A percentile compares a stretch with the other conserved stretches of the same genome.
Conservation (phyloP, 306 rosid genomes). For the Gynostemma pentaphyllum region DNA sequence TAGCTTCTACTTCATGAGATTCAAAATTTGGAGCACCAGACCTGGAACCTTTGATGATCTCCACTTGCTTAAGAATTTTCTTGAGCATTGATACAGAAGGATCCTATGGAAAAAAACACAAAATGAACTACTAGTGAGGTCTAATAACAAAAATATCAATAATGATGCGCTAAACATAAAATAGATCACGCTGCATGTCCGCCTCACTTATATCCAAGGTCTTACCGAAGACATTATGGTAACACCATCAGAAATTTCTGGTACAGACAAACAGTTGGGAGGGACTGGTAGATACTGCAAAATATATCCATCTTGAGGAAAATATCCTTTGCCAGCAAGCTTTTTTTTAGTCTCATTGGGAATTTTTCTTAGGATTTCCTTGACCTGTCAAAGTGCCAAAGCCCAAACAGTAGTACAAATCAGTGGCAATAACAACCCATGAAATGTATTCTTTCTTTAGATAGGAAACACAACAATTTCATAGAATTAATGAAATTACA, state of each 20-base stretch:
- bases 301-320: slow-evolving; percentile 85
- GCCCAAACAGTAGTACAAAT: slow-evolving; percentile 9
- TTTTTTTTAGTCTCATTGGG: slow-evolving; percentile 55
- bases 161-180: neutral
- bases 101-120: slow-evolving; percentile 43
- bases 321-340: slow-evolving; percentile 63
- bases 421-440: neutral
- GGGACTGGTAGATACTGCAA: slow-evolving; percentile 72
- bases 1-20: slow-evolving; percentile 70
- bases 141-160: neutral
- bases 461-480: too few species aligned
- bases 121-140: neutral
- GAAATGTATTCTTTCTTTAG: neutral
- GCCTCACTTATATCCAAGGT: slow-evolving; percentile 10
- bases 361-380: slow-evolving; percentile 62
- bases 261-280: slow-evolving; percentile 87
- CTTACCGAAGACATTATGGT: slow-evolving; percentile 77
- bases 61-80: slow-evolving; percentile 64
- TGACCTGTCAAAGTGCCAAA: slow-evolving; percentile 32
- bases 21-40: slow-evolving; percentile 80
- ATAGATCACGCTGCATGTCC: slow-evolving; percentile 7
- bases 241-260: slow-evolving; percentile 94
- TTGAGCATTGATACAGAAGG: slow-evolving; percentile 64
- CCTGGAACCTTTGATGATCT: slow-evolving; percentile 63
- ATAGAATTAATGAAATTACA: too few species aligned